These are phyloP conservation scores for Phytophthora rubi DNA, from an alignment of 352 stramenopile genomes.

Conservation along the genomic window DNA sequence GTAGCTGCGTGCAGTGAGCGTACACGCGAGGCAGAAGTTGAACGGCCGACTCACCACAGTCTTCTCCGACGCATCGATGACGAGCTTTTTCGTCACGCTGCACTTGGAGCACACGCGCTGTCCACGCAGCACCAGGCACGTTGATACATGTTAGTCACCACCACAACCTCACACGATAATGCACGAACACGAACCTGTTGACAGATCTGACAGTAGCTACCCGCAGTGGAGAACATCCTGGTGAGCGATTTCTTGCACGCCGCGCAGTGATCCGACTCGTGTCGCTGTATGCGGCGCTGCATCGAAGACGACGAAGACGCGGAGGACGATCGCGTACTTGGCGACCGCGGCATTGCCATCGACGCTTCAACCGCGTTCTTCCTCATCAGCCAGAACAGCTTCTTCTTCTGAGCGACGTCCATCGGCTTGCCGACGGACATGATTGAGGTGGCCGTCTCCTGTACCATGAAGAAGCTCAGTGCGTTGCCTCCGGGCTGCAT, in stretches of 20 bases:
- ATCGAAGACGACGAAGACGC: conserved; percentile 39
- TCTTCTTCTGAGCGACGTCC: conserved; percentile 55
- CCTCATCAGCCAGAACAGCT: conserved; percentile 62
- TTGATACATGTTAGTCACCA: background rate
- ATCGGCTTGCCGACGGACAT: conserved; percentile 48
- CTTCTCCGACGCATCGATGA: conserved; percentile 36
- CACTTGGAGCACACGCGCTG: conserved; percentile 37
- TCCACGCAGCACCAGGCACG: conserved; percentile 2
- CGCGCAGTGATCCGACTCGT: conserved; percentile 31
- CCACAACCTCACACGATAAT: background rate
- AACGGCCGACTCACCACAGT: conserved; percentile 41
- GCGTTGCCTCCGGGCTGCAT: conserved; percentile 47
- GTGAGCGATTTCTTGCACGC: conserved; percentile 33
- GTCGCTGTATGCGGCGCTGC: conserved; percentile 3
- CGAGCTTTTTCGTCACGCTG: conserved; percentile 42
- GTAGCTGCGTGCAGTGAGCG: conserved; percentile 39
- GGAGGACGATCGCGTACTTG: conserved; percentile 14
- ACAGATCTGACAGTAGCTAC: conserved; percentile 37
- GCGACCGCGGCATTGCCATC: background rate
- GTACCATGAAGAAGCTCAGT: conserved; percentile 39
- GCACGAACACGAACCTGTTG: conserved; percentile 25
- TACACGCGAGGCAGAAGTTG: conserved; percentile 51
- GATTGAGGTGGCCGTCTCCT: conserved; percentile 38
- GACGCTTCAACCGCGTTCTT: conserved; percentile 27
- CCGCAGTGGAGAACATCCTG: conserved; percentile 31